phyloP scores from a whole-genome alignment of 306 rosid species.

The Cucurbita maxima region DNA sequence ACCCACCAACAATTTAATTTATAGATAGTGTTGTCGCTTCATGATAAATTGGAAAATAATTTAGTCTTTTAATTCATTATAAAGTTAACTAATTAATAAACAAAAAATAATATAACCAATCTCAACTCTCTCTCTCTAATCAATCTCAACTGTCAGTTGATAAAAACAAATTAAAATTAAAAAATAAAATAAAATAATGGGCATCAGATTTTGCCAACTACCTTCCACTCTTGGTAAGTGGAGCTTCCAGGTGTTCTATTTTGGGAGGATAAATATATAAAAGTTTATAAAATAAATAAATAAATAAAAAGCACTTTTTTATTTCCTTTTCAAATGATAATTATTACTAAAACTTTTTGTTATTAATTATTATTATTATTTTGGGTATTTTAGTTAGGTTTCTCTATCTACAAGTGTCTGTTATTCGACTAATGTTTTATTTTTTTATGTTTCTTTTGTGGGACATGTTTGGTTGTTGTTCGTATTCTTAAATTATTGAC shows the following conservation, averaged over 20 bases:
- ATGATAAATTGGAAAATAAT: not conserved
- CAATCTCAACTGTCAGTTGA: not conserved
- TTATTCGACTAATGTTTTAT: not conserved
- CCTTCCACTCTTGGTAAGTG: conserved; percentile 3
- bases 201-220: not conserved
- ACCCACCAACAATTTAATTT: not conserved
- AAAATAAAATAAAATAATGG: not conserved
- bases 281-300: not conserved
- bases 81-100: not conserved
- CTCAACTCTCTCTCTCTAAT: not conserved
- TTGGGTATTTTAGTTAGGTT: not conserved
- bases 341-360: not conserved
- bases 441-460: too few species aligned
- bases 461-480: too few species aligned
- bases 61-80: not conserved
- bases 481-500: not conserved
- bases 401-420: not conserved
- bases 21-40: not conserved
- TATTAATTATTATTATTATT: not conserved
- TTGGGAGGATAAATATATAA: not conserved
- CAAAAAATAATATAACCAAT: not conserved
- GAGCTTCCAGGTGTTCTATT: not conserved
- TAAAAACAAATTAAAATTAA: not conserved
- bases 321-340: not conserved
- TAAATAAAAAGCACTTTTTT: not conserved